Base-by-base conservation (phyloP, 73 alveolate species). In the Symbiodinium pilosum region DNA sequence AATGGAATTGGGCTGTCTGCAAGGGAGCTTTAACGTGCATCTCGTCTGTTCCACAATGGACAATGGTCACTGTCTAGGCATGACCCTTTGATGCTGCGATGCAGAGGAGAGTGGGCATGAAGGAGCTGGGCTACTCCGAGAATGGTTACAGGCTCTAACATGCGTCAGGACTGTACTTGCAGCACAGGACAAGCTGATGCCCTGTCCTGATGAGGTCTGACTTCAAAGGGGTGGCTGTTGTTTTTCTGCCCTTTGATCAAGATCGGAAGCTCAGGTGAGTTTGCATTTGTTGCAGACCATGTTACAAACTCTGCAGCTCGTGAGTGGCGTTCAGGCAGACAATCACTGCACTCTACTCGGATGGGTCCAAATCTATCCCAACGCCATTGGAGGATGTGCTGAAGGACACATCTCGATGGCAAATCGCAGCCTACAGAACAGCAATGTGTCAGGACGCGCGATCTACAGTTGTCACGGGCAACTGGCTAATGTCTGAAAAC, bases 201-300 rank as follows among this genome's bases (percentile, higher is more conserved):
- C 43, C 85, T 71, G 34, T 73, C 4, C n/a, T 9, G 26, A 39
- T n/a, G 39, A 91, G 96, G 96, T 77, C 96, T 0, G 47, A n/a
- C 81, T 91, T 69, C 77, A 68, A n/a, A 42, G 96, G 96, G 9
- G 6, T 91, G 16, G 96, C 96, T 44, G 51, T 91, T 51, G n/a
- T 91, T 4, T 91, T 91, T 87, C 44, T 69, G 56, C 96, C 96
- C 96, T 91, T 91, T 32, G 96, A 91, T 51, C 88, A 43, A 26
- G 71, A 69, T 32, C 87, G 87, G 32, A 91, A 91, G 75, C 87
- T 91, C 75, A 68, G 96, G 96, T 54, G n/a, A 28, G 4, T 59
- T 28, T 59, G 77, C 3, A 14, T 6, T 59, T 5, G n/a, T 14
- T 6, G 8, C 32, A 20, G 4, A 26, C n/a, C 38, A 14, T 59